phyloP scores from a whole-genome alignment of 176 grass and related monocot species.

The Phyllostachys edulis region DNA sequence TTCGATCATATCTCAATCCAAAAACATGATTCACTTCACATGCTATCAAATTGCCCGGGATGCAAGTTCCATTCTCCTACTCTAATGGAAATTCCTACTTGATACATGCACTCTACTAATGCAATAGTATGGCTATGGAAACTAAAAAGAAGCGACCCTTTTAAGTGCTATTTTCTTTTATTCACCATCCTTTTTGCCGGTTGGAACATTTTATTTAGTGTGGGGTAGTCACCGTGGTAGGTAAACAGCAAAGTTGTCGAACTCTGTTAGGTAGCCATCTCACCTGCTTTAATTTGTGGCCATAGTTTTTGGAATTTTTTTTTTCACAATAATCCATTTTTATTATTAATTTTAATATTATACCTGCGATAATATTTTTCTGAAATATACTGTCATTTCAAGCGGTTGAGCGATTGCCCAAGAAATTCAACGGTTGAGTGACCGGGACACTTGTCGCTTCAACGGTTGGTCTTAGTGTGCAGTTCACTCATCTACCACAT shows the following conservation, averaged over 20 bases:
- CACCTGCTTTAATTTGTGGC: background rate
- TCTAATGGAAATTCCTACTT: background rate
- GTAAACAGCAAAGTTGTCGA: constrained; percentile 5
- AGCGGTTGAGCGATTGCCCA: too few species aligned
- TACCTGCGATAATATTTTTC: too few species aligned
- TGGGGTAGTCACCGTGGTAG: constrained; percentile 22
- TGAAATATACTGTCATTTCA: too few species aligned
- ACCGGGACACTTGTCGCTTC: too few species aligned
- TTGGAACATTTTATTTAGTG: constrained; percentile 2
- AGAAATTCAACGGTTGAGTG: too few species aligned
- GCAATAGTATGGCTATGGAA: background rate
- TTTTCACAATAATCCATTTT: too few species aligned
- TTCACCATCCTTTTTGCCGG: background rate
- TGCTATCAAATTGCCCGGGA: background rate
- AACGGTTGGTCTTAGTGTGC: too few species aligned
- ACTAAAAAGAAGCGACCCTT: background rate
- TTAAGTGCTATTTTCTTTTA: background rate
- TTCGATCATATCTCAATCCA: background rate
- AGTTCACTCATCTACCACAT: too few species aligned
- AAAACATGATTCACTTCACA: background rate
- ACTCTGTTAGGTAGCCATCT: constrained; percentile 21
- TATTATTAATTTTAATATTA: too few species aligned
- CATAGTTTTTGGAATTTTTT: too few species aligned
- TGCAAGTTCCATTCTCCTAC: background rate
- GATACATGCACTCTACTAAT: background rate